Percentiles rank a stretch among this genome's conserved stretches.
Evolutionary conservation across 176 grass and related monocot species (phyloP).

Genomic region (Triticum urartu): DNA sequence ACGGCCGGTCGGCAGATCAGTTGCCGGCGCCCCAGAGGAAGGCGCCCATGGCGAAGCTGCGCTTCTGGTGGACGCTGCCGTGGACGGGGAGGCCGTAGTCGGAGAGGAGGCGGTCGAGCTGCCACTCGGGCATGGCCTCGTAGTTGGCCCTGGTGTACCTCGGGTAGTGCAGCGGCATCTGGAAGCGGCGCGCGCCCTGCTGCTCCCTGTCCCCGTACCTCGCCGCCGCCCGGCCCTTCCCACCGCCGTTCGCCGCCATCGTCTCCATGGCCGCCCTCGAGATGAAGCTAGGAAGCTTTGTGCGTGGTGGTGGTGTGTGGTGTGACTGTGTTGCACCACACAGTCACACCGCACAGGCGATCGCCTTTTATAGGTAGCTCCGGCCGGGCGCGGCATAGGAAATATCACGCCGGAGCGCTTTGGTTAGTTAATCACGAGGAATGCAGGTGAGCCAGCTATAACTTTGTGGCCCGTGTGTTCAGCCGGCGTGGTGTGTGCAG

Average conservation of each 20-base stretch:
- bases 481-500: neutral
- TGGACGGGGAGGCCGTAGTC: conserved; percentile 73
- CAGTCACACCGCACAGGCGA: neutral
- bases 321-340: too few species aligned
- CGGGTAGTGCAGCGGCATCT: conserved; percentile 94
- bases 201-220: neutral
- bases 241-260: conserved; percentile 20
- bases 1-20: neutral
- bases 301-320: neutral
- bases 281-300: too few species aligned
- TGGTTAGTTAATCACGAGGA: neutral
- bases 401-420: neutral
- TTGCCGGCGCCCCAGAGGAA: conserved; percentile 66
- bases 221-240: neutral
- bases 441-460: neutral
- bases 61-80: conserved; percentile 54
- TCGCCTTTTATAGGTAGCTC: conserved; percentile 1
- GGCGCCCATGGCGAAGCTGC: conserved; percentile 73
- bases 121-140: conserved; percentile 91
- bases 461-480: neutral
- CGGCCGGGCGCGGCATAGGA: neutral
- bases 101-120: conserved; percentile 76
- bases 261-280: neutral
- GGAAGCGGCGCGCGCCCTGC: conserved; percentile 34
- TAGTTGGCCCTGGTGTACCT: conserved; percentile 63